Conservation (phyloP, 306 rosid genomes). For the Vigna hirtella region DNA sequence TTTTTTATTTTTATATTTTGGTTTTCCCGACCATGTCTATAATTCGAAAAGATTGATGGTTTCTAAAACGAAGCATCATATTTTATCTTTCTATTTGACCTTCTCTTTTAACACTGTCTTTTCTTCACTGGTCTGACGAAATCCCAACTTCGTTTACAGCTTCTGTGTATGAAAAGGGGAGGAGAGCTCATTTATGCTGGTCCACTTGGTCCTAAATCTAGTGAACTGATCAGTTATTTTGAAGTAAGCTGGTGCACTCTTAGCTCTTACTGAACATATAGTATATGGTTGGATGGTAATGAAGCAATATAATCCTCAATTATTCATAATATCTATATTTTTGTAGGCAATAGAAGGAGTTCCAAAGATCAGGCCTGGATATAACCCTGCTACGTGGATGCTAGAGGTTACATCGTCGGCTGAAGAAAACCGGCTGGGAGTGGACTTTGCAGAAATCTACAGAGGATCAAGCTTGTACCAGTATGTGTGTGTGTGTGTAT, state of each 20-base stretch:
- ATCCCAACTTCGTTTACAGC: constrained; percentile 63
- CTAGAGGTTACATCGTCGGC: constrained; percentile 83
- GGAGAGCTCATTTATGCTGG: constrained; percentile 99
- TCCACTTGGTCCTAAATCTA: constrained; percentile 91
- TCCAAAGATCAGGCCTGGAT: constrained; percentile 75
- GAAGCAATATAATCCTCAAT: constrained; percentile 29
- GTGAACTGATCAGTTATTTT: constrained; percentile 82
- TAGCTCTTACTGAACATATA: constrained; percentile 31
- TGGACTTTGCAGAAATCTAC: constrained; percentile 93
- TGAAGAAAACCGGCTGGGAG: constrained; percentile 86
- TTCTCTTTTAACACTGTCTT: constrained; percentile 21
- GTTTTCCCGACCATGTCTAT: constrained; percentile 15
- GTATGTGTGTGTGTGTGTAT: constrained; percentile 48
- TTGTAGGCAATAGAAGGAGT: constrained; percentile 89
- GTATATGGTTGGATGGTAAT: constrained; percentile 33
- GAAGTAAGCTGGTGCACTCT: constrained; percentile 67
- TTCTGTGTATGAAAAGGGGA: constrained; percentile 95
- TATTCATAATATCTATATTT: constrained; percentile 36
- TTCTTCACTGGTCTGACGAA: constrained; percentile 30
- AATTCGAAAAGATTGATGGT: neutral
- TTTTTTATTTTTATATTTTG: neutral
- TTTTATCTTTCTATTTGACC: constrained; percentile 19
- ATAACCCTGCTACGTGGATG: constrained; percentile 98
- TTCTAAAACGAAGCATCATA: constrained; percentile 19
- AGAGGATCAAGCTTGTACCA: constrained; percentile 76